phyloP scores from a whole-genome alignment of 345 rosid genomes.

The Cardamine resedifolia region DNA sequence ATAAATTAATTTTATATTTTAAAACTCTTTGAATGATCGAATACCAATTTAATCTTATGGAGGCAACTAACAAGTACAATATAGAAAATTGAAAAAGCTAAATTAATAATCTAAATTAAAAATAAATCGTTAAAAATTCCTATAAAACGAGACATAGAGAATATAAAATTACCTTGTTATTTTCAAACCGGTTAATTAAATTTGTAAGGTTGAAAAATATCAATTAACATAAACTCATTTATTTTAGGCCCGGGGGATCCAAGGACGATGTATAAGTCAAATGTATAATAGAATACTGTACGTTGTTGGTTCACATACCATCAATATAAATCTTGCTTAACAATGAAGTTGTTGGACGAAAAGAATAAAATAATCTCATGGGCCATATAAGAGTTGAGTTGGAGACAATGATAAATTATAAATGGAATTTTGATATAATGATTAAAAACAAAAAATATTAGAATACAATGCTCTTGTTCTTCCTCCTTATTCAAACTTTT shows the following conservation, averaged over 20 bases:
- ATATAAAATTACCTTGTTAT: not conserved
- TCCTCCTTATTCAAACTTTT: slow-evolving; percentile 25
- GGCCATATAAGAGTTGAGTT: slow-evolving; percentile 23
- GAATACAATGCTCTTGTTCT: slow-evolving; percentile 12
- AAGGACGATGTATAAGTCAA: slow-evolving; percentile 21
- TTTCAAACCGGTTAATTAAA: not conserved
- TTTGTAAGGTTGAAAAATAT: not conserved
- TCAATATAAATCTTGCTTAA: not conserved
- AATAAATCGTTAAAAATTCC: not conserved
- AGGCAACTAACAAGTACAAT: not conserved
- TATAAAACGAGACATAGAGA: not conserved
- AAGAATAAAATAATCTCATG: slow-evolving; percentile 19
- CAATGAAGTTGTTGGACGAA: slow-evolving; percentile 25
- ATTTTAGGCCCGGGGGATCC: not conserved
- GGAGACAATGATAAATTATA: not conserved
- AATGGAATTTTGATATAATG: slow-evolving; percentile 8
- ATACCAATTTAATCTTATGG: not conserved
- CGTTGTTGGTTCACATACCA: slow-evolving; percentile 8
- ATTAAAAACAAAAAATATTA: slow-evolving; percentile 7
- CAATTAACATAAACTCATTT: not conserved
- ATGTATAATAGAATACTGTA: slow-evolving; percentile 13
- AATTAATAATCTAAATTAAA: not conserved
- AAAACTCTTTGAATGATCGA: not conserved
- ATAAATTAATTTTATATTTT: not conserved
- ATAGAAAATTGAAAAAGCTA: not conserved